Base-by-base conservation (phyloP, 164 flowering plant genomes). In the Aristolochia californica region DNA sequence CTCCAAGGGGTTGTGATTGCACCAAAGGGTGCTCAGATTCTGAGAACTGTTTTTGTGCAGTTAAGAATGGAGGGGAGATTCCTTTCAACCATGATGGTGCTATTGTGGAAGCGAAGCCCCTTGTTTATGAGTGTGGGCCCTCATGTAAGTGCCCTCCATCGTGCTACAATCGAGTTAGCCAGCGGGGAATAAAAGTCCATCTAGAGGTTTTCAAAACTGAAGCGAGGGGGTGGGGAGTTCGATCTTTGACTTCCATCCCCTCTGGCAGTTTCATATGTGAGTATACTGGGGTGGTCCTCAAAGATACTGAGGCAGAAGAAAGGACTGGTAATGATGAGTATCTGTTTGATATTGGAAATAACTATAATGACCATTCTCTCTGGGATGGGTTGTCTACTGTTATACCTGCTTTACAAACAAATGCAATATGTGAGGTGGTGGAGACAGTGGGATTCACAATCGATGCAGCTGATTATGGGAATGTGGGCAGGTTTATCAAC, bases 221-320 rank as follows among this genome's bases (percentile, higher is more conserved):
- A 34, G 60, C 75, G 1, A 83, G 79, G 64, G 98, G 96, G 7
- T 91, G 98, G 98, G 98, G 96, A 21, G 85, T 91, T 56, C 74
- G 96, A 70, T 81, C 88, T 20, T 55, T 81, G 2, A 73, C 75
- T 62, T 85, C 83, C 5, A 86, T 91, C 17, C 77, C 87, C 20
- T 88, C 90, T 5, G 98, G 98, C 69, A 86, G 87, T 60, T 91
- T 91, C 54, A 77, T 91, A 55, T 91, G 98, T 44, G 95, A 91
- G 72, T 91, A 91, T 65, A 66, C 70, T 1, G 98, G 98, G 47
- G 91, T 85, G 76, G 78, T 91, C 21, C 82, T 91, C 24, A 70
- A 79, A 10, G 95, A 88, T 16, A 84, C 64, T 61, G 91, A 85
- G 70, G 96, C 98, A 34, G 98, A 88, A 48, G 56, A 76, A 59